phyloP scores from a whole-genome alignment of 176 grass and related monocot genomes.

The maize (Zea mays) region Zm-B73-REFERENCE-NAM-5.0 NC_050100.1:8079501-8080000 shows the following conservation, averaged over 20 bases:
- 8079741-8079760: not conserved
- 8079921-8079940: not conserved
- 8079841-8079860: constrained; percentile 14
- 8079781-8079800: constrained; percentile 20
- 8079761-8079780: not conserved
- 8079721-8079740: not conserved
- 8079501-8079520: too few species aligned
- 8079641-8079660: too few species aligned
- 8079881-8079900: constrained; percentile 8
- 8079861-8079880: constrained; percentile 24
- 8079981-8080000: not conserved
- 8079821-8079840: constrained; percentile 9
- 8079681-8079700: too few species aligned
- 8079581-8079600: too few species aligned
- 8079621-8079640: too few species aligned
- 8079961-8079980: not conserved
- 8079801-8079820: not conserved
- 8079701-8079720: not conserved
- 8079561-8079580: too few species aligned
- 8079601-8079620: too few species aligned
- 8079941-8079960: not conserved
- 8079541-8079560: too few species aligned
- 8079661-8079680: too few species aligned
- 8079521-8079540: too few species aligned
- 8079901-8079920: constrained; percentile 19